phyloP scores from a whole-genome alignment of 2,329 filamentous ascomycete genomes.

The Plenodomus tracheiphilus region DNA sequence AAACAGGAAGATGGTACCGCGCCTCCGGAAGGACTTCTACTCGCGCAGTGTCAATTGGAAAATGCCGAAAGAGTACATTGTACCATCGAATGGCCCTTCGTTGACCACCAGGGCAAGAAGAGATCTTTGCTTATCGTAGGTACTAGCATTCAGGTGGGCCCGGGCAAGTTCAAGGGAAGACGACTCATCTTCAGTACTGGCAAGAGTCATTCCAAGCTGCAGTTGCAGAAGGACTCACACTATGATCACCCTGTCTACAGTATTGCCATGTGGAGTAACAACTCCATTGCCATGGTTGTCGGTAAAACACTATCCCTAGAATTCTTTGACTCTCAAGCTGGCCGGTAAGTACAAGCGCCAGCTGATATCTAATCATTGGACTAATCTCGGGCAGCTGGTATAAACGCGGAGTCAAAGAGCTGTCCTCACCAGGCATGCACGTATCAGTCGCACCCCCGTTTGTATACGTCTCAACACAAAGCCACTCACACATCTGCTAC shows the following conservation, averaged over 20 bases:
- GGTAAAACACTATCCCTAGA: conserved; percentile 35
- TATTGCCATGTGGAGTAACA: conserved; percentile 31
- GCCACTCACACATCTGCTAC: conserved; percentile 58
- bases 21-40: conserved; percentile 44
- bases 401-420: conserved; percentile 41
- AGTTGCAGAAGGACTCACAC: conserved; percentile 48
- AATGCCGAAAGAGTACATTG: conserved; percentile 62
- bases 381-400: conserved; percentile 42
- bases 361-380: neutral
- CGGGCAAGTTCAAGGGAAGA: conserved; percentile 30
- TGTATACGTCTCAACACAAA: conserved; percentile 59
- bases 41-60: conserved; percentile 61
- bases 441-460: conserved; percentile 52
- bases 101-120: conserved; percentile 56
- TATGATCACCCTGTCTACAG: conserved; percentile 37
- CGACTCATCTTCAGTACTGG: conserved; percentile 34
- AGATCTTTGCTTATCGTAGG: conserved; percentile 68
- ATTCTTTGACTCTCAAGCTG: conserved; percentile 26
- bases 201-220: conserved; percentile 53
- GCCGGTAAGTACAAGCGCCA: conserved; percentile 15
- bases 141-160: conserved; percentile 40
- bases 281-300: conserved; percentile 27
- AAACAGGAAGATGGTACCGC: conserved; percentile 25
- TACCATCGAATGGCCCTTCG: conserved; percentile 66
- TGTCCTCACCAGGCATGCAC: conserved; percentile 55